A percentile compares a stretch with the other conserved stretches of the same genome.
These are phyloP conservation scores for Cryoendolithus antarcticus DNA, from an alignment of 2,329 filamentous ascomycete genomes.

Conservation along the genomic window DNA sequence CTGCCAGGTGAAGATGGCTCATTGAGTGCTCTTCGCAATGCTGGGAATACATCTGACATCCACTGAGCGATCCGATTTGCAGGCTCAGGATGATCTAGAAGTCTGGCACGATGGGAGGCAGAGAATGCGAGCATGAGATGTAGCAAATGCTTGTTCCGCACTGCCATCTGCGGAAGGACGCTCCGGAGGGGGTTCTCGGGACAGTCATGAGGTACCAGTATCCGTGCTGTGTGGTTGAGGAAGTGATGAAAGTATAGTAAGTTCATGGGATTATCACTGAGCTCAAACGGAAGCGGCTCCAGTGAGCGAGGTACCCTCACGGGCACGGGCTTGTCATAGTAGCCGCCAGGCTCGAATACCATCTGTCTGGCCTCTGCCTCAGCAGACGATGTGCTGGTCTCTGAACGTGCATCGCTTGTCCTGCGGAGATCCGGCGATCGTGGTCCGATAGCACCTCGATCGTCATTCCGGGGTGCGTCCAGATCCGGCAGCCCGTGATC, in stretches of 20 bases:
- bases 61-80: conserved; percentile 65
- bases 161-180: conserved; percentile 54
- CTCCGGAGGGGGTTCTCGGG: conserved; percentile 48
- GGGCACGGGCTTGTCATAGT: conserved; percentile 57
- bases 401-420: conserved; percentile 18
- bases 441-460: conserved; percentile 47
- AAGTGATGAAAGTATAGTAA: conserved; percentile 64
- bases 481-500: conserved; percentile 59
- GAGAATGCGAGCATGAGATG: conserved; percentile 71
- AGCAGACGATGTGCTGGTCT: conserved; percentile 15
- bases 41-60: conserved; percentile 68
- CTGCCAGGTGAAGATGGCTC: conserved; percentile 14
- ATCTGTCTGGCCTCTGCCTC: conserved; percentile 26
- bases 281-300: conserved; percentile 42
- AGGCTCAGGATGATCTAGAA: conserved; percentile 62
- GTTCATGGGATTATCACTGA: conserved; percentile 67
- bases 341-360: conserved; percentile 48
- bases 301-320: conserved; percentile 50
- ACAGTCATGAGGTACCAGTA: conserved; percentile 50
- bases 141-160: conserved; percentile 58
- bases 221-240: conserved; percentile 66
- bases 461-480: conserved; percentile 60
- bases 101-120: conserved; percentile 67
- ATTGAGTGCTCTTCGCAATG: conserved; percentile 51
- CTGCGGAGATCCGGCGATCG: conserved; percentile 20